Percentiles rank a stretch among this genome's conserved stretches.
phyloP scores from a whole-genome alignment of 768 basidiomycete genomes.

The Infundibulicybe gibba region DNA sequence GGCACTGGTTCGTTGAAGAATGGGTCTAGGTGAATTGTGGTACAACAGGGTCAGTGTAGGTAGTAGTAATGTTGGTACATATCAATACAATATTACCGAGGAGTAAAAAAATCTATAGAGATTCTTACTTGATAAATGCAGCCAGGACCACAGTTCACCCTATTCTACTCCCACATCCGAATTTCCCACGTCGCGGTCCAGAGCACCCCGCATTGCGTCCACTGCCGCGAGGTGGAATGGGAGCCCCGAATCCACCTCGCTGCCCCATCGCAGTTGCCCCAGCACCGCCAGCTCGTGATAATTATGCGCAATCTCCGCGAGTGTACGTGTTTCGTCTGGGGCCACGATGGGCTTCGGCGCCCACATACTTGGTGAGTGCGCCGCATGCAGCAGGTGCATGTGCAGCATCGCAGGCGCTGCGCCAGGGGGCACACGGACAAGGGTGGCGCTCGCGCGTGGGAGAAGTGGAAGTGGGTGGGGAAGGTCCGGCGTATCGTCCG shows the following conservation, averaged over 20 bases:
- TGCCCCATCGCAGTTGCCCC: slow-evolving; percentile 42
- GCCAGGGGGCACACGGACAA: slow-evolving; percentile 51
- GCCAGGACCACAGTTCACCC: too few relatives aligned
- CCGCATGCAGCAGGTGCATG: slow-evolving; percentile 55
- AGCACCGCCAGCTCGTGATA: slow-evolving; percentile 71
- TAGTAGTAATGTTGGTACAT: too few relatives aligned
- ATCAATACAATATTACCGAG: too few relatives aligned
- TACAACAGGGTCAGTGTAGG: too few relatives aligned
- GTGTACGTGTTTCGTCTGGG: slow-evolving; percentile 22
- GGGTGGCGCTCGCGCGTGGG: slow-evolving; percentile 53
- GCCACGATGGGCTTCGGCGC: slow-evolving; percentile 10
- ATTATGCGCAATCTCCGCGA: slow-evolving; percentile 60
- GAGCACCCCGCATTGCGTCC: slow-evolving; percentile 51
- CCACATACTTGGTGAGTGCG: slow-evolving; percentile 31
- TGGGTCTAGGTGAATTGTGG: too few relatives aligned
- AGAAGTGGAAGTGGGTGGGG: slow-evolving; percentile 40
- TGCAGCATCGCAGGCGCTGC: slow-evolving; percentile 52
- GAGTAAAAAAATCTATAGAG: too few relatives aligned
- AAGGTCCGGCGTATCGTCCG: slow-evolving; percentile 2
- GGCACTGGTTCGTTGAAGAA: too few relatives aligned
- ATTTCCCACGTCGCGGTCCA: slow-evolving; percentile 24
- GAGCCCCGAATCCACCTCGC: slow-evolving; percentile 47
- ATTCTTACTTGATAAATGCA: too few relatives aligned
- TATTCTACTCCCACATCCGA: too few relatives aligned
- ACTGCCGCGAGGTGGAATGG: slow-evolving; percentile 77